phyloP scores from a whole-genome alignment of 1,139 yeast species.

The Saccharomyces hybrid region DNA sequence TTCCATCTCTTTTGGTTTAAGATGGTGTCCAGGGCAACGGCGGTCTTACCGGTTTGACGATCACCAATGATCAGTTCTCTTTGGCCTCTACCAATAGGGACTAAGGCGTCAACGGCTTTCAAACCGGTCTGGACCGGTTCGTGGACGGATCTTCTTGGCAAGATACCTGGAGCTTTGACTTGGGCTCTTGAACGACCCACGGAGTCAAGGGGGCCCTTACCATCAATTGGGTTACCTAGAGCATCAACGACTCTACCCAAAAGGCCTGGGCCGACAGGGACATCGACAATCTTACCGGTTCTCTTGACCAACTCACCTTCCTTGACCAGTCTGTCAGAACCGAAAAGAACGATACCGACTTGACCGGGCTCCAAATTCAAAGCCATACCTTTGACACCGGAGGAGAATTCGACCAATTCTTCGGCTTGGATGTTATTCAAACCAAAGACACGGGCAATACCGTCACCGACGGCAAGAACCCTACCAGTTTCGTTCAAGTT shows the following conservation, averaged over 20 bases:
- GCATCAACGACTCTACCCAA: slow-evolving; percentile 99
- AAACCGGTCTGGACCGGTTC: slow-evolving; percentile 99
- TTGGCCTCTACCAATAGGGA: slow-evolving; percentile 99
- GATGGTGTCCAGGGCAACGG: slow-evolving; percentile 96
- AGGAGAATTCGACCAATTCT: slow-evolving; percentile 97
- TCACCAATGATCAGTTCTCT: slow-evolving; percentile 99
- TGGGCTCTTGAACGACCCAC: slow-evolving; percentile 88
- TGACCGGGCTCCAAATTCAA: slow-evolving; percentile 99
- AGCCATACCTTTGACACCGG: slow-evolving; percentile 99
- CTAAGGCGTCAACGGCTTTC: slow-evolving; percentile 97
- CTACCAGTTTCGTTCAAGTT: slow-evolving; percentile 99
- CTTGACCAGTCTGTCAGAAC: slow-evolving; percentile 97
- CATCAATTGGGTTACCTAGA: slow-evolving; percentile 98
- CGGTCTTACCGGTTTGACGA: slow-evolving; percentile 99
- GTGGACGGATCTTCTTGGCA: slow-evolving; percentile 97
- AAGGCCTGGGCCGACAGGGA: slow-evolving; percentile 96
- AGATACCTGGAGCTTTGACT: slow-evolving; percentile 99
- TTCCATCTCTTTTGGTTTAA: slow-evolving; percentile 99
- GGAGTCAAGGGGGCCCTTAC: slow-evolving; percentile 96
- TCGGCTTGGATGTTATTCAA: slow-evolving; percentile 99
- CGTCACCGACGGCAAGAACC: slow-evolving; percentile 99
- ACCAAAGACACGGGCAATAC: slow-evolving; percentile 99
- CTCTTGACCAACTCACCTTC: slow-evolving; percentile 99
- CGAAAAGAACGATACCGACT: slow-evolving; percentile 99
- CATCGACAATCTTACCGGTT: slow-evolving; percentile 99